Percentiles rank a stretch among this genome's conserved stretches.
Evolutionary conservation across 2,329 filamentous ascomycete species (phyloP).

Genomic region (Ascochyta clinopodiicola): DNA sequence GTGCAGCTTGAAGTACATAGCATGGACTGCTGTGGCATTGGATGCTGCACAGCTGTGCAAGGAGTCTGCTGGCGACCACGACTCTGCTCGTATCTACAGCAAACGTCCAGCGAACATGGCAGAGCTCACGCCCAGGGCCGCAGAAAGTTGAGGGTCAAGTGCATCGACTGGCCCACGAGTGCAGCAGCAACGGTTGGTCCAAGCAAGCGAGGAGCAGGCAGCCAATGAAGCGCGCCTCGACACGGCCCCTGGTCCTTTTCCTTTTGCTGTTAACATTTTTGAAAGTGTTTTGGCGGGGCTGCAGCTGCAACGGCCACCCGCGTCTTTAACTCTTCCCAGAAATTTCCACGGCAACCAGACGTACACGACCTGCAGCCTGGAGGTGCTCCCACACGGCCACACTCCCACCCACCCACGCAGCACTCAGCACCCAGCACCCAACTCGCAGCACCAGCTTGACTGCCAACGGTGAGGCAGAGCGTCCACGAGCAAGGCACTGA

Average conservation of each 20-base stretch:
- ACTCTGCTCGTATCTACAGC: background rate
- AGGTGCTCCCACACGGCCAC: background rate
- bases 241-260: slow-evolving; percentile 5
- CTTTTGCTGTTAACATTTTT: slow-evolving; percentile 7
- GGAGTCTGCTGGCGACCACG: background rate
- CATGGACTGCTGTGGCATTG: background rate
- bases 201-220: slow-evolving; percentile 8
- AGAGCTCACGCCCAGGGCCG: background rate
- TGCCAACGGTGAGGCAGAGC: slow-evolving; percentile 8
- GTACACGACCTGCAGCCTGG: slow-evolving; percentile 7
- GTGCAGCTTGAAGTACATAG: background rate
- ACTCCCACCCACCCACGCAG: background rate
- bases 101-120: background rate
- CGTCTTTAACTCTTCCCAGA: slow-evolving; percentile 6
- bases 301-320: slow-evolving; percentile 2
- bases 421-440: background rate
- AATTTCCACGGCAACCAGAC: slow-evolving; percentile 15
- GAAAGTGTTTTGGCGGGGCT: slow-evolving; percentile 14
- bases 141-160: background rate
- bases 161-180: slow-evolving; percentile 1
- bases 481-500: slow-evolving; percentile 7
- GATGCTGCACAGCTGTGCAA: background rate
- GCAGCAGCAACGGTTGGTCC: slow-evolving; percentile 12
- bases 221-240: slow-evolving; percentile 13
- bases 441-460: background rate